Evolutionary conservation across 139 green algal species (phyloP).

Genomic region (Zygnema cylindricum): DNA sequence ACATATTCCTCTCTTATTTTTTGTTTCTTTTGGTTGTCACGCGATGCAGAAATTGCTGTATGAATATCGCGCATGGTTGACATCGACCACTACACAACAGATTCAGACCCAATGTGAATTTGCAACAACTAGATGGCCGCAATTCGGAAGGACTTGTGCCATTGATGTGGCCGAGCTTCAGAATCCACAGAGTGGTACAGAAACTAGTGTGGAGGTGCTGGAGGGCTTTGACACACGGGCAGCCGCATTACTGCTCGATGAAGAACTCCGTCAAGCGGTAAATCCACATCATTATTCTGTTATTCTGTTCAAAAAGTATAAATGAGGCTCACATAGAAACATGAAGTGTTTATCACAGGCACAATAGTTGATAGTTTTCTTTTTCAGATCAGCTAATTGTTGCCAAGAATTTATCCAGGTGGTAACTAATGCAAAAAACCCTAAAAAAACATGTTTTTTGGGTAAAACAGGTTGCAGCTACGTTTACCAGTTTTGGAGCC

Average conservation of each 20-base stretch:
- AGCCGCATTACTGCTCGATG: constrained; percentile 75
- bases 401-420: no score
- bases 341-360: no score
- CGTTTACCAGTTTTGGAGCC: constrained; percentile 72
- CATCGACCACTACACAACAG: constrained; percentile 79
- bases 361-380: no score
- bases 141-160: background rate
- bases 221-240: constrained; percentile 50
- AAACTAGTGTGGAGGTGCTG: background rate
- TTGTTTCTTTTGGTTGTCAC: no score
- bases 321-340: no score
- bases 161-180: background rate
- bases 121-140: constrained; percentile 23
- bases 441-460: no score
- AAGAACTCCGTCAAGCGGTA: constrained; percentile 79
- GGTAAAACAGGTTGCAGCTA: constrained; percentile 73
- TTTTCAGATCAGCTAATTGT: no score
- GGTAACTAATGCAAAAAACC: no score
- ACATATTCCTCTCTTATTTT: no score
- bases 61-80: constrained; percentile 81
- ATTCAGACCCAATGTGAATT: constrained; percentile 1
- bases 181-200: background rate
- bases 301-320: no score
- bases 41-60: constrained; percentile 41
- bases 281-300: no score